Evolutionary conservation across 2,329 filamentous ascomycete species (phyloP), one percentile per base, ranked within the genome.

Genomic region (Fusarium foetens): DNA sequence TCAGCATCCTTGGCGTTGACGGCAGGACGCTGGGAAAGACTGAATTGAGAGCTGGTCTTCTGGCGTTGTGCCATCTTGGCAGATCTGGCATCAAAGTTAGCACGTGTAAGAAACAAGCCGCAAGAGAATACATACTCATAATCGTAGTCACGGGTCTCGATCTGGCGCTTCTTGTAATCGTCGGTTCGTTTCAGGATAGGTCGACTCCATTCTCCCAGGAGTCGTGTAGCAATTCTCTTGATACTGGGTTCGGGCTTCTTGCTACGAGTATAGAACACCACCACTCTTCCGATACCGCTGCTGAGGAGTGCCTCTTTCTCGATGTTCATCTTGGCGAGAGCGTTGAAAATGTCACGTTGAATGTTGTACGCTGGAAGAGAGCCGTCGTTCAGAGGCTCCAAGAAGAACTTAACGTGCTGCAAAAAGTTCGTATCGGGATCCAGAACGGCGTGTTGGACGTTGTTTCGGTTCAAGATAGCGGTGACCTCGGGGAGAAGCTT

Each of bases 301-400:
- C 94, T 95, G 27, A 97, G 88, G 19, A 99, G 87, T 4, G 92
- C 89, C 76, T 98, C 96, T 80, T 98, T 98, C 79, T 94, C 93
- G 73, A 98, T 94, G 10, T 94, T 94, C 9, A 98, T 87, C 77
- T 90, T 91, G 23, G 88, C 89, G 41, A 99, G 86, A 29, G 94
- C 92, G 31, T 89, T 89, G 80, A 99, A 96, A 46, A 99, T 89
- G 80, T 98, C 95, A 69, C 95, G 94, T 84, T 99, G 96, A 74
- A 99, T 98, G 80, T 96, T 96, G 84, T 98, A 99, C 35, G 96
- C 95, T 1, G 96, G 96, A 54, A 99, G 88, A 68, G 94, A 95
- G 63, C 95, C 96, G 79, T 98, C 95, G 76, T 95, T 94, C 49
- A 98, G 88, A 2, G 96, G 96, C 80, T 99, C 96, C 27, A 99